A percentile compares a stretch with the other conserved stretches of the same genome.
These are phyloP conservation scores for Aspergillus avenaceus DNA, from an alignment of 495 filamentous ascomycete genomes.

Conservation along the genomic window DNA sequence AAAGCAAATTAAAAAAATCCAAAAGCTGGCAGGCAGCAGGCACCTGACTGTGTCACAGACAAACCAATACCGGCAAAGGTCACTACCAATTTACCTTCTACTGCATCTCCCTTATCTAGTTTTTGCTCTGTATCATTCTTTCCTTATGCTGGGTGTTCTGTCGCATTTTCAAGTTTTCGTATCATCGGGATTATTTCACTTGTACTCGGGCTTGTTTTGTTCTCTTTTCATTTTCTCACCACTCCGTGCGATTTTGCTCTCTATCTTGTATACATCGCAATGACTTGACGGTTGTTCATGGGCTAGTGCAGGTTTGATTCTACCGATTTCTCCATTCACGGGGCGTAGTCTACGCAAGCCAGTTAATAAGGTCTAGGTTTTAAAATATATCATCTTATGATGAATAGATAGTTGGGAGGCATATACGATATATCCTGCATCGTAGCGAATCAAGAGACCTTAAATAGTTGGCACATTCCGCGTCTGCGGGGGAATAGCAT, in stretches of 20 bases:
- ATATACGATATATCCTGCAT: not conserved
- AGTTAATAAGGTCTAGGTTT: not conserved
- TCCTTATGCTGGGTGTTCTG: constrained; percentile 3
- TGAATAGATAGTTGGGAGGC: too few species aligned
- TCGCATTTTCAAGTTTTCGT: constrained; percentile 10
- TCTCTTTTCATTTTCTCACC: constrained; percentile 2
- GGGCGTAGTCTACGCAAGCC: not conserved
- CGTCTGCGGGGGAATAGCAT: too few species aligned
- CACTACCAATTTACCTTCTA: constrained; percentile 8
- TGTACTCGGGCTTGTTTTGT: constrained; percentile 6
- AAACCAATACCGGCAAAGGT: not conserved
- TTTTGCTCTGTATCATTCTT: constrained; percentile 1
- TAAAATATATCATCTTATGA: too few species aligned
- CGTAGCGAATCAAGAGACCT: too few species aligned
- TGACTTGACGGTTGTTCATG: constrained; percentile 14
- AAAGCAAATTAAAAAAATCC: not conserved
- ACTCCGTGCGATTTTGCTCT: constrained; percentile 8
- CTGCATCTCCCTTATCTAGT: constrained; percentile 2
- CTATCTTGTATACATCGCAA: constrained; percentile 14
- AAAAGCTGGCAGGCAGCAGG: not conserved
- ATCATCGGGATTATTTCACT: constrained; percentile 1
- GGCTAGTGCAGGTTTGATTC: constrained; percentile 5
- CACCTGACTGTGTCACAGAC: not conserved
- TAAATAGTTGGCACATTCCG: too few species aligned
- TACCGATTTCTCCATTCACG: constrained; percentile 1